Evolutionary conservation across 352 stramenopile species (phyloP).

Genomic region (Pythium aristosporum): DNA sequence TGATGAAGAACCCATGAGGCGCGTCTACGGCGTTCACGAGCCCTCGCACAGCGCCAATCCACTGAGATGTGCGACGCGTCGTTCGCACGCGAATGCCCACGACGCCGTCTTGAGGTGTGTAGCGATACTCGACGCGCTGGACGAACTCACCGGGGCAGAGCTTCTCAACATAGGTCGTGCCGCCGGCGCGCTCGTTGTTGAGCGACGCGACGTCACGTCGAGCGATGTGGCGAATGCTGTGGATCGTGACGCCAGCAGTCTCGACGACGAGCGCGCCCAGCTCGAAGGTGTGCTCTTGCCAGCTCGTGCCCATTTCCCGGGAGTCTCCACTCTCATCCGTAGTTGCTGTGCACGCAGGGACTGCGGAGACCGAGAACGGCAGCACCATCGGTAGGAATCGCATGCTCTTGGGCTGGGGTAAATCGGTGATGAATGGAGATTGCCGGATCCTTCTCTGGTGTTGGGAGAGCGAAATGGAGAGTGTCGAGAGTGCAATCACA

Average conservation of each 20-base stretch:
- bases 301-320: slow-evolving; percentile 10
- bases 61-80: background rate
- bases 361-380: background rate
- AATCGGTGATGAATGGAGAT: too few relatives aligned
- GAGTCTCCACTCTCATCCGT: background rate
- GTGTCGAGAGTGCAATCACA: background rate
- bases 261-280: slow-evolving; percentile 17
- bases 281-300: slow-evolving; percentile 20
- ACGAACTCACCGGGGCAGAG: slow-evolving; percentile 7
- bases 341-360: background rate
- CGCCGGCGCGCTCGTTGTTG: slow-evolving; percentile 4
- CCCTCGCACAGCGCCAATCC: slow-evolving; percentile 10
- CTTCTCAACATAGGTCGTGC: slow-evolving; percentile 5
- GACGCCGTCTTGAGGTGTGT: background rate
- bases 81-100: slow-evolving; percentile 17
- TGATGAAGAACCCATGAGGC: slow-evolving; percentile 16
- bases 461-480: background rate
- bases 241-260: background rate
- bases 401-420: background rate
- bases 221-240: slow-evolving; percentile 14
- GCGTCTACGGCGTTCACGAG: slow-evolving; percentile 1
- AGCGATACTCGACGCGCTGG: slow-evolving; percentile 8
- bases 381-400: background rate
- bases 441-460: too few relatives aligned
- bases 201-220: slow-evolving; percentile 17